Conservation (phyloP, 2,329 filamentous ascomycete genomes). For the Stromatinia cepivora region DNA sequence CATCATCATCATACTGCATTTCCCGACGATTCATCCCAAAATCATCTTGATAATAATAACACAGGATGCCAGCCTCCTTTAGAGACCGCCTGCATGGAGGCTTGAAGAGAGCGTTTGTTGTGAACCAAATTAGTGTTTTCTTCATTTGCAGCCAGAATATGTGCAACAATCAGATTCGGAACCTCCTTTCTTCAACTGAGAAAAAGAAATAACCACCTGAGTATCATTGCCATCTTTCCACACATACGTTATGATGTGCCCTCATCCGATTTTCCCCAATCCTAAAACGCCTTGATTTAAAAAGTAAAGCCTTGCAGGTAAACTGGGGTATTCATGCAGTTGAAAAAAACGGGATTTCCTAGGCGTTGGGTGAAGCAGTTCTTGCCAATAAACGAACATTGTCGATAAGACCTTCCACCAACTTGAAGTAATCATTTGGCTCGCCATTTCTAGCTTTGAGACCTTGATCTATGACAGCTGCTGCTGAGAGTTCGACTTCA, state of each 20-base stretch:
- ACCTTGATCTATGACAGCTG: slow-evolving; percentile 65
- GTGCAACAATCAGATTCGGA: neutral
- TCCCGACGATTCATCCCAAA: neutral
- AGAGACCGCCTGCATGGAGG: neutral
- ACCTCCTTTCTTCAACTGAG: too few relatives aligned
- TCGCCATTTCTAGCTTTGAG: slow-evolving; percentile 50
- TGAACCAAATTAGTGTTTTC: neutral
- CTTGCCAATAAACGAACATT: slow-evolving; percentile 49
- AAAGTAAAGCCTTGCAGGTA: neutral
- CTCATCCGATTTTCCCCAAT: neutral
- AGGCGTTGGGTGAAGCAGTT: neutral
- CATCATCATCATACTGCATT: neutral
- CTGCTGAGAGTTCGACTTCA: slow-evolving; percentile 72
- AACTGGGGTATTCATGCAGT: neutral
- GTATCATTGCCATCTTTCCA: neutral
- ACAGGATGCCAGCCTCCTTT: neutral
- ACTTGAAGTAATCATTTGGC: slow-evolving; percentile 61
- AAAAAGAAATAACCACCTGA: neutral
- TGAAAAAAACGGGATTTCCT: neutral
- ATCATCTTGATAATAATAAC: neutral
- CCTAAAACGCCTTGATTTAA: slow-evolving; percentile 1
- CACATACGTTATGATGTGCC: neutral
- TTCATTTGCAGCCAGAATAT: neutral
- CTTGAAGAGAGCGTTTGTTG: neutral
- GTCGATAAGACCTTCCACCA: slow-evolving; percentile 74